Evolutionary conservation across 2,329 filamentous ascomycete species (phyloP).

Genomic region (Myriosclerotinia duriaeana): DNA sequence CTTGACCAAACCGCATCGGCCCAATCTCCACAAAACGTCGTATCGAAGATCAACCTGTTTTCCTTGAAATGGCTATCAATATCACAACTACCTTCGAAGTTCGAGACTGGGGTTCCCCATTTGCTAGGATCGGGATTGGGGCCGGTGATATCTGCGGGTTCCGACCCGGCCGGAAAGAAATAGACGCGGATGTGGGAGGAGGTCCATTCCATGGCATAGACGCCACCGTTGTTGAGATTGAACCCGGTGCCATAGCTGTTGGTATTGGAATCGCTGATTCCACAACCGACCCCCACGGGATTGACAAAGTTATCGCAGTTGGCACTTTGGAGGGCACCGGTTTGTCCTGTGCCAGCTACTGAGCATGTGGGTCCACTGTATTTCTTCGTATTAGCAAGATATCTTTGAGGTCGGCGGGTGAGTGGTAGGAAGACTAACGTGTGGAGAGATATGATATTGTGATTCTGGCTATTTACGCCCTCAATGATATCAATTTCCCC

Average conservation of each 20-base stretch:
- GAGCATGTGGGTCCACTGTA: constrained; percentile 7
- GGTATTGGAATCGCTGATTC: constrained; percentile 29
- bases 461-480: neutral
- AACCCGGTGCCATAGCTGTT: constrained; percentile 59
- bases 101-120: constrained; percentile 68
- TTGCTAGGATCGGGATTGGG: constrained; percentile 60
- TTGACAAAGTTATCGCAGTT: constrained; percentile 16
- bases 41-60: constrained; percentile 78
- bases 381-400: neutral
- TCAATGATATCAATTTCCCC: constrained; percentile 22
- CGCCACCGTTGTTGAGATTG: constrained; percentile 62
- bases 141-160: constrained; percentile 66
- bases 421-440: neutral
- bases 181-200: constrained; percentile 65
- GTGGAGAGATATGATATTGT: constrained; percentile 20
- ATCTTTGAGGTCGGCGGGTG: rapidly evolving
- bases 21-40: constrained; percentile 84
- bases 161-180: constrained; percentile 57
- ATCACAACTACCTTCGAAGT: constrained; percentile 63
- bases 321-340: constrained; percentile 3
- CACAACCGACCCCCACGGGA: constrained; percentile 14
- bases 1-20: constrained; percentile 56
- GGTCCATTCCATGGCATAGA: constrained; percentile 71
- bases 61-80: constrained; percentile 68
- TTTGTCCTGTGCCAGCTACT: neutral